These are phyloP conservation scores for Hypoxylon sp. DNA, from an alignment of 2,329 filamentous ascomycete species.

Conservation along the genomic window DNA sequence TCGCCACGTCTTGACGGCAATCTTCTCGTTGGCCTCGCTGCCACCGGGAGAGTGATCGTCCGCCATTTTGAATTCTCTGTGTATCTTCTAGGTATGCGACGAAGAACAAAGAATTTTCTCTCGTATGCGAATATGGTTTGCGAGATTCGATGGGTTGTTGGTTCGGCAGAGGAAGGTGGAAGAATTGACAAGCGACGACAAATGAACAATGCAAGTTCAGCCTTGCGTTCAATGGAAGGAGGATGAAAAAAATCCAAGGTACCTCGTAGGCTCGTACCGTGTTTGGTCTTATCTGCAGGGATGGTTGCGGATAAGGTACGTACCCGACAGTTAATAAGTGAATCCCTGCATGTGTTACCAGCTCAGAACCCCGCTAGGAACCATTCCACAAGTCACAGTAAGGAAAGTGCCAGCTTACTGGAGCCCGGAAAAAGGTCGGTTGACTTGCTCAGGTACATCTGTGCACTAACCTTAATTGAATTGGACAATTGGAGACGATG, in stretches of 20 bases:
- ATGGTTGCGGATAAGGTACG: constrained; percentile 25
- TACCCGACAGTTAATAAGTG: constrained; percentile 2
- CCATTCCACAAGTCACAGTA: constrained; percentile 13
- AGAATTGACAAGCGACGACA: constrained; percentile 12
- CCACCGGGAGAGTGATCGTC: constrained; percentile 50
- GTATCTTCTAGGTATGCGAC: neutral
- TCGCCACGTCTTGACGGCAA: constrained; percentile 81
- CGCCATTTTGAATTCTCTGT: constrained; percentile 49
- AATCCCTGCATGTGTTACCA: constrained; percentile 13
- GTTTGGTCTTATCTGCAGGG: constrained; percentile 33
- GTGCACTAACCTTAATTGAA: constrained; percentile 4
- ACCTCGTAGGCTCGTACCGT: constrained; percentile 12
- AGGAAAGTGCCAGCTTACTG: constrained; percentile 11
- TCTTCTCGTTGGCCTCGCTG: constrained; percentile 57
- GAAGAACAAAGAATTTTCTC: too few species aligned
- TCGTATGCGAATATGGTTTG: too few species aligned
- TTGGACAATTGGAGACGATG: constrained; percentile 3
- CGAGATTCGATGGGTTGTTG: too few species aligned
- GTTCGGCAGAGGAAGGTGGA: constrained; percentile 7
- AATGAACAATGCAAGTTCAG: constrained; percentile 35
- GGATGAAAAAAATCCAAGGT: constrained; percentile 41
- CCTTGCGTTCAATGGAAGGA: constrained; percentile 35
- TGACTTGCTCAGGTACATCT: neutral
- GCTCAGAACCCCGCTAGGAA: neutral
- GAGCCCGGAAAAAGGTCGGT: constrained; percentile 23